phyloP scores from a whole-genome alignment of 345 rosid species.

The Pistacia integerrima region DNA sequence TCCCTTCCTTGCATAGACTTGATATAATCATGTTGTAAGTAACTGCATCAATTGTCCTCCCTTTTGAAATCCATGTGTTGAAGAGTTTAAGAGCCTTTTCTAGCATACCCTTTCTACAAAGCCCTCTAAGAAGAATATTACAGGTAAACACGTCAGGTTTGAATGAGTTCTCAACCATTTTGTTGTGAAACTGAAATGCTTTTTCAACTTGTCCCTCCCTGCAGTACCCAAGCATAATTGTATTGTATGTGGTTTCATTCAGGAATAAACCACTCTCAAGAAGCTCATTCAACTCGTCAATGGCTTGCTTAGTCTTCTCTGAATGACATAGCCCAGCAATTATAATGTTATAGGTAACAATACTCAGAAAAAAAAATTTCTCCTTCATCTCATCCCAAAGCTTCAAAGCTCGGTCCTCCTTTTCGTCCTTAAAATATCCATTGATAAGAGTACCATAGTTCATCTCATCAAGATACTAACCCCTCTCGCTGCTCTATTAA shows the following conservation, averaged over 20 bases:
- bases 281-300: constrained; percentile 70
- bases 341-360: constrained; percentile 63
- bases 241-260: constrained; percentile 64
- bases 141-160: constrained; percentile 65
- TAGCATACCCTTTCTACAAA: constrained; percentile 70
- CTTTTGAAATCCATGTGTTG: constrained; percentile 57
- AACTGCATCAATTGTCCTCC: constrained; percentile 56
- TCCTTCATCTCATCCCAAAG: constrained; percentile 89
- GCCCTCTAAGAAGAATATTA: constrained; percentile 78
- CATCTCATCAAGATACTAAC: constrained; percentile 75
- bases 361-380: constrained; percentile 59
- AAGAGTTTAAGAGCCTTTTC: constrained; percentile 87
- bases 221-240: constrained; percentile 75
- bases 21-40: constrained; percentile 83
- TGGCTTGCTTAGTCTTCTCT: constrained; percentile 67
- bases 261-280: constrained; percentile 58
- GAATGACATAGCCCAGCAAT: constrained; percentile 70
- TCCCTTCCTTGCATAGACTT: constrained; percentile 61
- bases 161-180: constrained; percentile 65
- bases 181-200: constrained; percentile 79
- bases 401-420: constrained; percentile 46
- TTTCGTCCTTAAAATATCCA: constrained; percentile 64
- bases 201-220: constrained; percentile 68
- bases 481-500: constrained; percentile 57
- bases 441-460: constrained; percentile 75